Percentiles rank a stretch among this genome's conserved stretches.
Evolutionary conservation across 768 basidiomycete genomes (phyloP).

Genomic region (Tricholoma furcatifolium): DNA sequence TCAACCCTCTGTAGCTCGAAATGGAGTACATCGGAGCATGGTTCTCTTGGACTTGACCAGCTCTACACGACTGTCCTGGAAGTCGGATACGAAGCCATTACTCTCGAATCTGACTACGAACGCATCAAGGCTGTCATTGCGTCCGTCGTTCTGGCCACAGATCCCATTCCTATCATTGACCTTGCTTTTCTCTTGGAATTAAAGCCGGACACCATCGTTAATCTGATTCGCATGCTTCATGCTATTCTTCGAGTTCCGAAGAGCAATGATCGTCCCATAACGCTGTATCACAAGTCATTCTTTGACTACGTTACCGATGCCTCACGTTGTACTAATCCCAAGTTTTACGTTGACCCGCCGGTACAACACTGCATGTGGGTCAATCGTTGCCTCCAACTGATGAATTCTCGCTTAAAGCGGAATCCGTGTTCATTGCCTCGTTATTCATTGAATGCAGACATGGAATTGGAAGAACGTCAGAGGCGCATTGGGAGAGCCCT

Average conservation of each 20-base stretch:
- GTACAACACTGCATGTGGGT: too few relatives aligned
- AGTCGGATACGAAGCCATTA: not conserved
- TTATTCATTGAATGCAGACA: too few relatives aligned
- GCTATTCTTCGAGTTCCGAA: not conserved
- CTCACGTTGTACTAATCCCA: not conserved
- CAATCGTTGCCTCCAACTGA: too few relatives aligned
- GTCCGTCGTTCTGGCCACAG: not conserved
- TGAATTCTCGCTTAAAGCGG: too few relatives aligned
- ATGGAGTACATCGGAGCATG: not conserved
- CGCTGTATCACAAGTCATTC: conserved; percentile 8
- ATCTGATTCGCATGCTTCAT: not conserved
- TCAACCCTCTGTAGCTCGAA: not conserved
- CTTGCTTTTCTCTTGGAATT: not conserved
- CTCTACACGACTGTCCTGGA: not conserved
- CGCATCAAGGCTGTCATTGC: not conserved
- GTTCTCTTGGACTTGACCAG: not conserved
- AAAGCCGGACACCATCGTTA: not conserved
- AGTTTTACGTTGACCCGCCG: too few relatives aligned
- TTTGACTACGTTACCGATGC: conserved; percentile 3
- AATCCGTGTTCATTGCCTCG: too few relatives aligned
- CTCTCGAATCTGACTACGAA: not conserved
- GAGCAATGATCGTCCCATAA: not conserved
- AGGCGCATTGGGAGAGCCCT: not conserved
- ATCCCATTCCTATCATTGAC: not conserved
- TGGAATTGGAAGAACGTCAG: not conserved